A percentile compares a stretch with the other conserved stretches of the same genome.
Evolutionary conservation across 2,329 filamentous ascomycete genomes (phyloP).

Genomic region (Trichophyton mentagrophytes): DNA sequence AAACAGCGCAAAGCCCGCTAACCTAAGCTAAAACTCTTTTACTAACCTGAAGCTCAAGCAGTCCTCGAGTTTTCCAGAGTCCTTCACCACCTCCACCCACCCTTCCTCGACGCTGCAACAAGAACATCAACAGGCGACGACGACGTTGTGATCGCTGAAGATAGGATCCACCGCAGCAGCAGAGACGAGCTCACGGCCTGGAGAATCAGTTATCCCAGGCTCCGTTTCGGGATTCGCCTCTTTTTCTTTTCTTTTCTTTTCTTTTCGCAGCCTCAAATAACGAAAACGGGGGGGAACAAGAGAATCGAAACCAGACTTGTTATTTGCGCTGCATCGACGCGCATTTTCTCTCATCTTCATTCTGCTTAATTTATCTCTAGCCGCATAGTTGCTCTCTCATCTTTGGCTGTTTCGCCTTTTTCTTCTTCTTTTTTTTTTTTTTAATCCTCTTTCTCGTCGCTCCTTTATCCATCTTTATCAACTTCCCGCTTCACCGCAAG

Average conservation of each 20-base stretch:
- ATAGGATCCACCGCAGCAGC: background rate
- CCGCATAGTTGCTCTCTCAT: background rate
- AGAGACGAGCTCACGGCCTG: background rate
- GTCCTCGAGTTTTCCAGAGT: background rate
- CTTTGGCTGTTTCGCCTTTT: background rate
- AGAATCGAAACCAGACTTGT: background rate
- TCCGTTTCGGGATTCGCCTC: background rate
- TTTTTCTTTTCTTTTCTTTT: background rate
- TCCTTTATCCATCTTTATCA: background rate
- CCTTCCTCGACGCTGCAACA: background rate
- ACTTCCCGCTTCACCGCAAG: background rate
- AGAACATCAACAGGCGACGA: background rate
- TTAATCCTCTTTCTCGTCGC: conserved; percentile 5
- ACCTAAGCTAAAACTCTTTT: background rate
- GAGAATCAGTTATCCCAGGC: background rate
- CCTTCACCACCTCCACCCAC: background rate
- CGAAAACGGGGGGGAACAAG: background rate
- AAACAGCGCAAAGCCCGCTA: background rate
- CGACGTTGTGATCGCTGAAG: background rate
- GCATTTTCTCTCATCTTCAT: background rate
- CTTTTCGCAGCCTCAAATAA: background rate
- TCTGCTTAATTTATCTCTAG: background rate
- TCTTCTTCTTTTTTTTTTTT: background rate
- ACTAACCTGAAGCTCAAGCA: background rate
- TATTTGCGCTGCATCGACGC: background rate